These are phyloP conservation scores for Dendrobium nobile DNA, from an alignment of 106 monocot genomes.

Conservation along the genomic window DNA sequence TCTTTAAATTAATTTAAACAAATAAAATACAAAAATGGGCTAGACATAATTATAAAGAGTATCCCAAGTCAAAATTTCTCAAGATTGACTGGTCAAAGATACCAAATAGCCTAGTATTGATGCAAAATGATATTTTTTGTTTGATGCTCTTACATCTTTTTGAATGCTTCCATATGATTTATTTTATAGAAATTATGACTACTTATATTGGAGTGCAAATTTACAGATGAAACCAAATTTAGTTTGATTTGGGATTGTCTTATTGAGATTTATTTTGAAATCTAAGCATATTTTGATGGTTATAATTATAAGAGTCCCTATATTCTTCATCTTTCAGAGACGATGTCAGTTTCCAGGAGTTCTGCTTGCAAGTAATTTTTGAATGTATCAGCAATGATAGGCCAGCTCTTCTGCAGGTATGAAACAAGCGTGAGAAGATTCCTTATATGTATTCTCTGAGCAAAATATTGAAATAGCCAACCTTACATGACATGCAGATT, in stretches of 20 bases:
- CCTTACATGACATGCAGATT: constrained; percentile 33
- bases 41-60: no score
- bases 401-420: constrained; percentile 80
- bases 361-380: constrained; percentile 90
- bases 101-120: no score
- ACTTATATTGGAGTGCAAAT: no score
- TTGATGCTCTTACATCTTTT: not conserved
- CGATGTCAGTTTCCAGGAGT: constrained; percentile 71
- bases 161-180: not conserved
- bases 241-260: no score
- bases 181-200: not conserved
- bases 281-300: not conserved
- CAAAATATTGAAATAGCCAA: not conserved
- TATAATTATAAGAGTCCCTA: not conserved
- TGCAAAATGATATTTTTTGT: not conserved
- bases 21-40: no score
- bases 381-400: constrained; percentile 96
- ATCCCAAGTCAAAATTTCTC: no score
- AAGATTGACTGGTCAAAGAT: no score
- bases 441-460: not conserved
- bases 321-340: constrained; percentile 37
- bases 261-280: not conserved
- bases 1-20: no score
- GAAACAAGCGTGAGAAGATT: not conserved
- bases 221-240: no score